phyloP scores from a whole-genome alignment of 2,329 filamentous ascomycete species.

The Cladorrhinum sp. region DNA sequence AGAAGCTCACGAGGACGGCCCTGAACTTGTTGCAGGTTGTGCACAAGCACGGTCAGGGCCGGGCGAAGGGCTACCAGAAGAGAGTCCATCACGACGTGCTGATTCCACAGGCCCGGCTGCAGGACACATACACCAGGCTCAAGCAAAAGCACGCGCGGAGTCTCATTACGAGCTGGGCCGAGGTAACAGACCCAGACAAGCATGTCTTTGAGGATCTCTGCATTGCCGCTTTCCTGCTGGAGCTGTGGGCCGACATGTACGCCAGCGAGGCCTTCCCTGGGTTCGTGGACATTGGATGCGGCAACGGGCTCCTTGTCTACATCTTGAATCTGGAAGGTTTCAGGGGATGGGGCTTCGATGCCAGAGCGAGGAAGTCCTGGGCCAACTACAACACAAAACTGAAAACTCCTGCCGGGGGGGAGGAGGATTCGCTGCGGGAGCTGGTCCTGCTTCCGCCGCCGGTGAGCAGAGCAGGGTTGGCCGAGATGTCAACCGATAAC shows the following conservation, averaged over 20 bases:
- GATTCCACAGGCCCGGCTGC: constrained; percentile 71
- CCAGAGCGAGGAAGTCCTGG: constrained; percentile 83
- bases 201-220: constrained; percentile 93
- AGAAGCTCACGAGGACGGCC: constrained; percentile 63
- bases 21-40: constrained; percentile 65
- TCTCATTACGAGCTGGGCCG: constrained; percentile 75
- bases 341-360: constrained; percentile 86
- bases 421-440: constrained; percentile 39
- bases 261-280: constrained; percentile 61
- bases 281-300: constrained; percentile 94
- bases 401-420: constrained; percentile 15
- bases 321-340: constrained; percentile 80
- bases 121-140: constrained; percentile 76
- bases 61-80: constrained; percentile 67
- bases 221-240: constrained; percentile 89
- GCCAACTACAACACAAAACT: constrained; percentile 54
- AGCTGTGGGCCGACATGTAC: constrained; percentile 89
- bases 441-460: constrained; percentile 50
- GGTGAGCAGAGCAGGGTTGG: constrained; percentile 26
- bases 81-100: constrained; percentile 80
- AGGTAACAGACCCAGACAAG: constrained; percentile 82
- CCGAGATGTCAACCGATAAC: constrained; percentile 19
- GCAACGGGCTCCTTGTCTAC: constrained; percentile 86
- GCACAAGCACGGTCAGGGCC: constrained; percentile 70
- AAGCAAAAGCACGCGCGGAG: constrained; percentile 74